phyloP scores from a whole-genome alignment of 1,284 basidiomycete genomes.

The Mycena sp. region DNA sequence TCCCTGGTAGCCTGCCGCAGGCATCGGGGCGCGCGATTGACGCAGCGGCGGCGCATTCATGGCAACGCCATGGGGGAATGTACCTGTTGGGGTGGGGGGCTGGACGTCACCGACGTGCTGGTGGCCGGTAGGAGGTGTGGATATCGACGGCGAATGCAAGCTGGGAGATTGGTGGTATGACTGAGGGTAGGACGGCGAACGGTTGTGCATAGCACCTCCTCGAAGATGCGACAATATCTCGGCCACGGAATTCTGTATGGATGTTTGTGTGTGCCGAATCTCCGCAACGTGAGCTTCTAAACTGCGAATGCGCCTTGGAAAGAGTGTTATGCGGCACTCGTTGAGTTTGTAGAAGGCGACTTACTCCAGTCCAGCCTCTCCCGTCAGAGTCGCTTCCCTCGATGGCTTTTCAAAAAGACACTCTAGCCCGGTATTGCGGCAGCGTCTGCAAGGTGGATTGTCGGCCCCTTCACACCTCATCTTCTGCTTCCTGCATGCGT shows the following conservation, averaged over 20 bases:
- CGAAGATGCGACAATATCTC: conserved; percentile 80
- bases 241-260: conserved; percentile 79
- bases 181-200: conserved; percentile 72
- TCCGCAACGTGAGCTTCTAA: conserved; percentile 86
- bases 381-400: conserved; percentile 83
- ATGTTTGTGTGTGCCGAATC: conserved; percentile 72
- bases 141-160: conserved; percentile 72
- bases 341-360: conserved; percentile 42
- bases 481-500: conserved; percentile 88
- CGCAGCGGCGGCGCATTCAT: conserved; percentile 35
- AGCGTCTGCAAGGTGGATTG: conserved; percentile 90
- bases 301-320: conserved; percentile 82
- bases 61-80: conserved; percentile 43
- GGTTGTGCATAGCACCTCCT: conserved; percentile 55
- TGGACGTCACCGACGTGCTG: conserved; percentile 50
- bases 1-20: conserved; percentile 40
- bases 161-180: conserved; percentile 70
- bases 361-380: conserved; percentile 89
- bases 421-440: conserved; percentile 83
- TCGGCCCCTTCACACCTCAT: conserved; percentile 92
- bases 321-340: conserved; percentile 26
- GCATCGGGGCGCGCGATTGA: conserved; percentile 39
- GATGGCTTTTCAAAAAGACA: conserved; percentile 93
- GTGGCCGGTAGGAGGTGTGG: conserved; percentile 61
- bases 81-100: conserved; percentile 44